These are phyloP conservation scores for Thelonectria discophora DNA, from an alignment of 2,329 filamentous ascomycete genomes.

Conservation along the genomic window DNA sequence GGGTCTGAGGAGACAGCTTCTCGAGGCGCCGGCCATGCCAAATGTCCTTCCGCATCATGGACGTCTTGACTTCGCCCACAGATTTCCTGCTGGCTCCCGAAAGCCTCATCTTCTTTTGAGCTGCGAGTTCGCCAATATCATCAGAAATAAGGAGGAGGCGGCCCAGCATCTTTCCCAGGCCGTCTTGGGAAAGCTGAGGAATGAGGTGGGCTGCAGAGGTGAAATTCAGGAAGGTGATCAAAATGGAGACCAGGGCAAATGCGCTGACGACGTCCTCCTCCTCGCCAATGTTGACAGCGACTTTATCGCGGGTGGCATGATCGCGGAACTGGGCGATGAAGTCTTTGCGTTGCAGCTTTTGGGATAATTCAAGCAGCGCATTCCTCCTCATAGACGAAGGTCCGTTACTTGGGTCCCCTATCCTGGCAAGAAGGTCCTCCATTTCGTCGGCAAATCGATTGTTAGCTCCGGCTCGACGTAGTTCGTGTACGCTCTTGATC, in stretches of 20 bases:
- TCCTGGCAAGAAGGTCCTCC: slow-evolving; percentile 69
- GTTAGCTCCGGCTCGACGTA: slow-evolving; percentile 72
- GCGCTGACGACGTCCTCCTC: slow-evolving; percentile 70
- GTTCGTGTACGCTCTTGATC: slow-evolving; percentile 71
- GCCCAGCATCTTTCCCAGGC: slow-evolving; percentile 63
- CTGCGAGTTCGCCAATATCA: slow-evolving; percentile 68
- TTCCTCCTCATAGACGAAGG: slow-evolving; percentile 63
- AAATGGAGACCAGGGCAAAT: slow-evolving; percentile 70
- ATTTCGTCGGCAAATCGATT: slow-evolving; percentile 72
- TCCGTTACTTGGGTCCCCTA: slow-evolving; percentile 59
- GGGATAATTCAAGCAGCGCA: slow-evolving; percentile 67
- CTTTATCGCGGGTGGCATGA: slow-evolving; percentile 73
- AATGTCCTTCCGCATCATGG: slow-evolving; percentile 61
- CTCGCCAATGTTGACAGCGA: slow-evolving; percentile 69
- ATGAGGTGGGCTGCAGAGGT: slow-evolving; percentile 69
- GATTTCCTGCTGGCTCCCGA: slow-evolving; percentile 70
- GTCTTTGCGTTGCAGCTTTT: slow-evolving; percentile 67
- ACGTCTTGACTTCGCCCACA: slow-evolving; percentile 62
- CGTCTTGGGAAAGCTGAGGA: slow-evolving; percentile 63
- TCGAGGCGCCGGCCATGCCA: slow-evolving; percentile 66
- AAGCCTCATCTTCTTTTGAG: slow-evolving; percentile 73
- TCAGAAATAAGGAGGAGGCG: slow-evolving; percentile 61
- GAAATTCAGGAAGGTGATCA: slow-evolving; percentile 69
- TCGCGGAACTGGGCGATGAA: slow-evolving; percentile 78
- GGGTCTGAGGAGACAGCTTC: slow-evolving; percentile 67